A percentile compares a stretch with the other conserved stretches of the same genome.
These are phyloP conservation scores for Gamsiella multidivaricata DNA, from an alignment of 192 early-diverging fungal species.

Conservation along the genomic window DNA sequence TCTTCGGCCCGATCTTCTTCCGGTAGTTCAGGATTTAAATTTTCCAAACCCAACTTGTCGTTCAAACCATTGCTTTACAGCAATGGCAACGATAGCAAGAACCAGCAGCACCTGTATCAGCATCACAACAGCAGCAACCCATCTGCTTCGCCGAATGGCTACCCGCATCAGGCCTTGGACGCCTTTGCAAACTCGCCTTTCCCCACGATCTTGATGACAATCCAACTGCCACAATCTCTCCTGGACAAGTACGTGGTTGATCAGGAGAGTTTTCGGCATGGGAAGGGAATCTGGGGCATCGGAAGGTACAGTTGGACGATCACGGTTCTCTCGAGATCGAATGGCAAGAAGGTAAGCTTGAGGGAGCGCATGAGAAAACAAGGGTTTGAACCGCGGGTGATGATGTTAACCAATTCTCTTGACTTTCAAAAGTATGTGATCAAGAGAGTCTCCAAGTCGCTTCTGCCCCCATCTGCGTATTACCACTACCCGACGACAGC, in stretches of 20 bases:
- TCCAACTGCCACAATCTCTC: slow-evolving; percentile 43
- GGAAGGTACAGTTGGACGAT: slow-evolving; percentile 49
- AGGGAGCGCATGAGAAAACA: too few relatives aligned
- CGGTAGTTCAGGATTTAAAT: slow-evolving; percentile 49
- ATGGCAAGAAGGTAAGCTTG: slow-evolving; percentile 50
- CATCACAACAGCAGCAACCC: slow-evolving; percentile 9
- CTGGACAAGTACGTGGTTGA: slow-evolving; percentile 49
- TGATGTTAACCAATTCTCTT: background rate
- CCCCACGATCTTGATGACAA: slow-evolving; percentile 28
- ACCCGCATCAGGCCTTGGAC: slow-evolving; percentile 4
- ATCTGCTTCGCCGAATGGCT: background rate
- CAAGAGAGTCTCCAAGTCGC: slow-evolving; percentile 46
- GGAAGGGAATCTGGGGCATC: slow-evolving; percentile 53
- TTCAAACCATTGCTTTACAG: slow-evolving; percentile 46
- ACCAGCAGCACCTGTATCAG: slow-evolving; percentile 26
- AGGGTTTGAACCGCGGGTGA: background rate
- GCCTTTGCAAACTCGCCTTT: slow-evolving; percentile 40
- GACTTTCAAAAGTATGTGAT: slow-evolving; percentile 34
- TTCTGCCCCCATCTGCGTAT: slow-evolving; percentile 49
- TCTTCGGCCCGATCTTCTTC: slow-evolving; percentile 57
- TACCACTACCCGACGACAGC: slow-evolving; percentile 54
- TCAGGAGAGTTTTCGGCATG: slow-evolving; percentile 43
- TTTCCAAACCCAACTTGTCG: slow-evolving; percentile 41
- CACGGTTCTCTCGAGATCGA: slow-evolving; percentile 35
- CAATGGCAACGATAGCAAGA: slow-evolving; percentile 39